phyloP scores from a whole-genome alignment of 177 flowering plant genomes.

The Vitis hybrid region DNA sequence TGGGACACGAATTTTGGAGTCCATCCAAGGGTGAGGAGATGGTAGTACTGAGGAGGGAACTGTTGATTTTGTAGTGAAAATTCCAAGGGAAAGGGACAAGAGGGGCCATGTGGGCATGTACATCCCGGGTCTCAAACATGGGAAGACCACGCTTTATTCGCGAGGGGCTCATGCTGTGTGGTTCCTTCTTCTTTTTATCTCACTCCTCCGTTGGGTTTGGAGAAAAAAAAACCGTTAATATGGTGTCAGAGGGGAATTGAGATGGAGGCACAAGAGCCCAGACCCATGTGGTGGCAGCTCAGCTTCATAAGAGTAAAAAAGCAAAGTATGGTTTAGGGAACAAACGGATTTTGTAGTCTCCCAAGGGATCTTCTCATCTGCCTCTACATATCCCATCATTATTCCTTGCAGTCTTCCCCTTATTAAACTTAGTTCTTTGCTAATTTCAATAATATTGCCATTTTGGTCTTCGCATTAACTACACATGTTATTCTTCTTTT shows the following conservation, averaged over 20 bases:
- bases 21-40: background rate
- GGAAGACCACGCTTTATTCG: slow-evolving; percentile 24
- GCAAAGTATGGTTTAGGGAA: slow-evolving; percentile 28
- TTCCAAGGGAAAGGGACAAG: slow-evolving; percentile 42
- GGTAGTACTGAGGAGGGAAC: background rate
- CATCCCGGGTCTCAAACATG: slow-evolving; percentile 5
- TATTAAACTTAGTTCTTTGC: slow-evolving; percentile 1
- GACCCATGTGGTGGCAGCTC: slow-evolving; percentile 52
- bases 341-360: slow-evolving; percentile 64
- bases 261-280: background rate
- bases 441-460: slow-evolving; percentile 3
- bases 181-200: background rate
- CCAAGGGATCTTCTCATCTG: slow-evolving; percentile 58
- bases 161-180: slow-evolving; percentile 12
- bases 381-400: slow-evolving; percentile 41
- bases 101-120: slow-evolving; percentile 34
- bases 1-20: background rate
- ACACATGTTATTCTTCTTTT: no score
- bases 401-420: slow-evolving; percentile 21
- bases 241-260: slow-evolving; percentile 16
- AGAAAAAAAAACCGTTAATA: slow-evolving; percentile 30
- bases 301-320: slow-evolving; percentile 11
- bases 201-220: slow-evolving; percentile 4
- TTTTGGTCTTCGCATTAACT: background rate
- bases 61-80: slow-evolving; percentile 7